Percentiles rank a stretch among this genome's conserved stretches.
Conservation (phyloP, 2,329 filamentous ascomycete genomes). For the Ceratocystis eucalypticola region DNA sequence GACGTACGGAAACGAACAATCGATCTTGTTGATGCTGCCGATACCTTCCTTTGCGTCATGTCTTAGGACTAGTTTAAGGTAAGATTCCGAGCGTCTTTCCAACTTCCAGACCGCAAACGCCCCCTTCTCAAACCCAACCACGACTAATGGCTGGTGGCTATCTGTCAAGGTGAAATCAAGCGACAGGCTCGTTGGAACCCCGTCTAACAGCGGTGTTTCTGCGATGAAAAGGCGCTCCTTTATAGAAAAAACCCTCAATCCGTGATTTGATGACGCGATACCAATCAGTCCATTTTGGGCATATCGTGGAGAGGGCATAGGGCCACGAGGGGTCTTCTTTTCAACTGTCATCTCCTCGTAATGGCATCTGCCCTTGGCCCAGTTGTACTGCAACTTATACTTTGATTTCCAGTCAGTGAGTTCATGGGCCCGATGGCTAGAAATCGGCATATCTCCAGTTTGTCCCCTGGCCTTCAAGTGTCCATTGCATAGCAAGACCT, state of each 20-base stretch:
- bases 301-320: not conserved
- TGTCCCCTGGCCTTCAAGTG: not conserved
- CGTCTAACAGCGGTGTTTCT: not conserved
- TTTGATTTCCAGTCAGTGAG: constrained; percentile 65
- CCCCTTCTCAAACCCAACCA: not conserved
- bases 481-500: too few species aligned
- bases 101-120: not conserved
- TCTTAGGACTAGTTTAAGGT: not conserved
- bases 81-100: not conserved
- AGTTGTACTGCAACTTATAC: constrained; percentile 82
- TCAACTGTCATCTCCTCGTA: not conserved
- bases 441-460: not conserved
- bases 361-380: constrained; percentile 63
- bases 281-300: not conserved
- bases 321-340: not conserved
- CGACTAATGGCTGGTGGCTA: not conserved
- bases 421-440: not conserved
- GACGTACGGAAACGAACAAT: not conserved
- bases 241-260: not conserved
- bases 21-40: not conserved
- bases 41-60: not conserved
- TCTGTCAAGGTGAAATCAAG: not conserved
- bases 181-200: not conserved
- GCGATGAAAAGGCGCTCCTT: not conserved
- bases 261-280: not conserved